Percentiles rank a stretch among this genome's conserved stretches.
These are phyloP conservation scores for Stagonosporopsis rhizophila DNA, from an alignment of 2,329 filamentous ascomycete species.

Conservation along the genomic window DNA sequence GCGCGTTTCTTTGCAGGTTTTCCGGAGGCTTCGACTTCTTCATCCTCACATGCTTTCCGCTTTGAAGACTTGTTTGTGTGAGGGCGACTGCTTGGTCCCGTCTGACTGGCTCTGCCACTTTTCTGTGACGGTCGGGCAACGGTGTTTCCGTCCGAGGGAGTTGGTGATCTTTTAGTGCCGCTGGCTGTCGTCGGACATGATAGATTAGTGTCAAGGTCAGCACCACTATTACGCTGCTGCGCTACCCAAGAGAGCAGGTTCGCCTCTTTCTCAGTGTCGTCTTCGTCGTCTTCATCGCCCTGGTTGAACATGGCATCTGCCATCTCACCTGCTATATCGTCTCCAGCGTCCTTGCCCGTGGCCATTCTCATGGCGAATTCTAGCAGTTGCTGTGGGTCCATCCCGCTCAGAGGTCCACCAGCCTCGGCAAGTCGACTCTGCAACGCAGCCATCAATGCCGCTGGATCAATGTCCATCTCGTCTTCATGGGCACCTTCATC, in stretches of 20 bases:
- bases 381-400: conserved; percentile 53
- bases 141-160: conserved; percentile 22
- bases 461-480: conserved; percentile 45
- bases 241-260: conserved; percentile 44
- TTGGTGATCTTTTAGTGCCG: conserved; percentile 26
- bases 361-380: conserved; percentile 56
- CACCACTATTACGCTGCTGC: conserved; percentile 36
- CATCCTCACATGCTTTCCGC: conserved; percentile 39
- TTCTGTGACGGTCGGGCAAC: background rate
- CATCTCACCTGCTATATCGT: conserved; percentile 53
- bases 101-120: background rate
- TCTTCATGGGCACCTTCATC: conserved; percentile 25
- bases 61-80: conserved; percentile 35
- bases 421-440: conserved; percentile 44
- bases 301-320: conserved; percentile 52
- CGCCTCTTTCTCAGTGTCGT: conserved; percentile 40
- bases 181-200: conserved; percentile 18
- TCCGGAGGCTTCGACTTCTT: conserved; percentile 18
- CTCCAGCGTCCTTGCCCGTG: conserved; percentile 49
- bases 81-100: background rate
- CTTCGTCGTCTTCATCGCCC: conserved; percentile 41
- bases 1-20: conserved; percentile 39
- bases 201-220: conserved; percentile 14
- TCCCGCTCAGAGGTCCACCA: conserved; percentile 47
- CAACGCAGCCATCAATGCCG: conserved; percentile 48